phyloP scores from a whole-genome alignment of 768 basidiomycete genomes.

The Hypholoma sublateritium region DNA sequence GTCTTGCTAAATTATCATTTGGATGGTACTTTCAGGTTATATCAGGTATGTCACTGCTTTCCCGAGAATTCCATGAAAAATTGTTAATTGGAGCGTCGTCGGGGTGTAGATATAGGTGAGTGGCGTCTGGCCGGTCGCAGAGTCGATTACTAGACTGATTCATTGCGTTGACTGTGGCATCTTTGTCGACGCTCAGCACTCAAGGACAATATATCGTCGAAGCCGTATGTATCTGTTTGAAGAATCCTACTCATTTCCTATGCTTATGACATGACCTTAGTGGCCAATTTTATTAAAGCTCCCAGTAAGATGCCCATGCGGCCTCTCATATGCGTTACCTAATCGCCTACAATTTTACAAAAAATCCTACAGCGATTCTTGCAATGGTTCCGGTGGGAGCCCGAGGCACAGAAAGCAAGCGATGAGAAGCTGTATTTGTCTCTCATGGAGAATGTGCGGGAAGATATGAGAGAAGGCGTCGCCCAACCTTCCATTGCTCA shows the following conservation, averaged over 20 bases:
- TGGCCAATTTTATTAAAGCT: conserved; percentile 19
- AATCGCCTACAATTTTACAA: background rate
- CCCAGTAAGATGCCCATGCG: background rate
- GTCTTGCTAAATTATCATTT: conserved; percentile 2
- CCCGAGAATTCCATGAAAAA: no score
- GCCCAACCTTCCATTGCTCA: conserved; percentile 33
- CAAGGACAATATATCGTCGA: conserved; percentile 21
- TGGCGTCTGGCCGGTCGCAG: no score
- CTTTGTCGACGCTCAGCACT: background rate
- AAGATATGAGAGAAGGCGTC: conserved; percentile 19
- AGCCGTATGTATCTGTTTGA: conserved; percentile 9
- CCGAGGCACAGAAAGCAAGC: conserved; percentile 20
- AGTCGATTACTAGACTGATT: no score
- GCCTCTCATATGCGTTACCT: no score
- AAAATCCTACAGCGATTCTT: conserved; percentile 20
- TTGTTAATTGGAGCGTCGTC: no score
- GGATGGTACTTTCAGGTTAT: background rate
- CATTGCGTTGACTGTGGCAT: background rate
- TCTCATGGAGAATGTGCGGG: conserved; percentile 24
- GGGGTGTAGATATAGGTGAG: conserved; percentile 1
- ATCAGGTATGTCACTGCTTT: background rate
- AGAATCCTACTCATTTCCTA: background rate
- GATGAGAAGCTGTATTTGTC: conserved; percentile 25
- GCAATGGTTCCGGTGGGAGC: conserved; percentile 30
- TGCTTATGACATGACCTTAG: background rate